These are phyloP conservation scores for Akebia trifoliata DNA, from an alignment of 164 flowering plant species.

Conservation along the genomic window DNA sequence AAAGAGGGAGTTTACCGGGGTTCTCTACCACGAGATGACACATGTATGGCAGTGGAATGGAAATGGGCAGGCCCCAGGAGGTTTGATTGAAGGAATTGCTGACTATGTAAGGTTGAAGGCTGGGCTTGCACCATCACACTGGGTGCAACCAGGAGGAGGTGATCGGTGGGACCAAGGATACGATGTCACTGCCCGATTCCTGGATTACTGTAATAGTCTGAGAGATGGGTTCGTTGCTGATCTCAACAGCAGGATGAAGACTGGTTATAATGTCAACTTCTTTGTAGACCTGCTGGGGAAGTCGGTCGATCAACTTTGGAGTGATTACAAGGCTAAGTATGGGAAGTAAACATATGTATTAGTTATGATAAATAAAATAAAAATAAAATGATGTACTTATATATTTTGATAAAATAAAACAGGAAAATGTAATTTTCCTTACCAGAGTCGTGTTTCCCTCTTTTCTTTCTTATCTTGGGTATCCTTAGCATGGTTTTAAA, in stretches of 20 bases:
- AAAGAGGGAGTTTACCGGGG: conserved; percentile 45
- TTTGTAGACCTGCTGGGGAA: conserved; percentile 58
- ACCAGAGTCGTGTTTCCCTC: too few species aligned
- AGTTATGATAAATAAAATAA: background rate
- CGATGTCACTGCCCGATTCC: conserved; percentile 61
- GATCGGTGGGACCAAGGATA: conserved; percentile 63
- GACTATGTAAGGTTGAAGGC: conserved; percentile 67
- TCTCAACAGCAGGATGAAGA: conserved; percentile 53
- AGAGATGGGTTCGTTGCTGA: conserved; percentile 57
- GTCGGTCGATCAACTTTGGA: conserved; percentile 60
- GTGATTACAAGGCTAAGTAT: conserved; percentile 59
- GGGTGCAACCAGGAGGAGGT: conserved; percentile 57
- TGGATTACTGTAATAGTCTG: conserved; percentile 52
- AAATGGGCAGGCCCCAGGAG: conserved; percentile 42
- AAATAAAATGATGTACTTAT: background rate
- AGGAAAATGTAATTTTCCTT: too few species aligned
- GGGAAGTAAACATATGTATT: conserved; percentile 2
- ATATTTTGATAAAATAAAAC: too few species aligned
- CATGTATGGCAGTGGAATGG: conserved; percentile 76
- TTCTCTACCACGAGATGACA: conserved; percentile 53
- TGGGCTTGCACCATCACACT: conserved; percentile 40
- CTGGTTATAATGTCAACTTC: conserved; percentile 35
- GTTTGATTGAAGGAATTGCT: conserved; percentile 65
- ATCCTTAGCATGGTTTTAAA: too few species aligned
- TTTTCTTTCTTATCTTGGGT: too few species aligned